Conservation (phyloP, 2,329 filamentous ascomycete species). For the Huntiella abstrusa region DNA sequence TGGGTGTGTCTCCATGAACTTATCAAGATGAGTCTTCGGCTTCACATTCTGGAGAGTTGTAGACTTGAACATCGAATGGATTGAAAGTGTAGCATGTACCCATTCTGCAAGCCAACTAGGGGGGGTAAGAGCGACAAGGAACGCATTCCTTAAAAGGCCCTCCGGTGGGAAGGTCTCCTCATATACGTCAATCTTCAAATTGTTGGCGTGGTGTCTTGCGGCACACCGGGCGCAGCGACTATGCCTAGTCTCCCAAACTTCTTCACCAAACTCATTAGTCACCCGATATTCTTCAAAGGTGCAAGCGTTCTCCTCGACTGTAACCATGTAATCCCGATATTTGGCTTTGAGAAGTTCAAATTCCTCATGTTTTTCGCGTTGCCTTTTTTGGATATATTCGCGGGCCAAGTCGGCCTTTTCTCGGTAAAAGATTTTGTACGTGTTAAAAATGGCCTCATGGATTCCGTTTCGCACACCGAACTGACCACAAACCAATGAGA, state of each 20-base stretch:
- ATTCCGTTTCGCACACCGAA: neutral
- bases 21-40: conserved; percentile 20
- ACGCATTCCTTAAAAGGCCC: conserved; percentile 20
- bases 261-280: too few species aligned
- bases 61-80: conserved; percentile 16
- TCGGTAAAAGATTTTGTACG: neutral
- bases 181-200: conserved; percentile 26
- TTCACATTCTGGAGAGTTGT: conserved; percentile 23
- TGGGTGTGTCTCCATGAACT: conserved; percentile 19
- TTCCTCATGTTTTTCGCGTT: conserved; percentile 5
- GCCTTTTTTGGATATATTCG: neutral
- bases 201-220: conserved; percentile 16
- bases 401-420: neutral
- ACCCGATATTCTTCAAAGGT: neutral
- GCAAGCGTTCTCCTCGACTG: neutral
- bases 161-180: conserved; percentile 36
- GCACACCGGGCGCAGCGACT: conserved; percentile 8
- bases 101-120: conserved; percentile 16
- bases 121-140: conserved; percentile 32
- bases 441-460: neutral
- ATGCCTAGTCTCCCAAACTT: neutral
- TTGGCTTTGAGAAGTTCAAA: conserved; percentile 34
- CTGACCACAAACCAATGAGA: neutral
- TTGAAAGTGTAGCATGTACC: neutral
- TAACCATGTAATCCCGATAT: conserved; percentile 4